A percentile compares a stretch with the other conserved stretches of the same genome.
These are phyloP conservation scores for Botrytis aclada DNA, from an alignment of 2,329 filamentous ascomycete genomes.

Conservation along the genomic window DNA sequence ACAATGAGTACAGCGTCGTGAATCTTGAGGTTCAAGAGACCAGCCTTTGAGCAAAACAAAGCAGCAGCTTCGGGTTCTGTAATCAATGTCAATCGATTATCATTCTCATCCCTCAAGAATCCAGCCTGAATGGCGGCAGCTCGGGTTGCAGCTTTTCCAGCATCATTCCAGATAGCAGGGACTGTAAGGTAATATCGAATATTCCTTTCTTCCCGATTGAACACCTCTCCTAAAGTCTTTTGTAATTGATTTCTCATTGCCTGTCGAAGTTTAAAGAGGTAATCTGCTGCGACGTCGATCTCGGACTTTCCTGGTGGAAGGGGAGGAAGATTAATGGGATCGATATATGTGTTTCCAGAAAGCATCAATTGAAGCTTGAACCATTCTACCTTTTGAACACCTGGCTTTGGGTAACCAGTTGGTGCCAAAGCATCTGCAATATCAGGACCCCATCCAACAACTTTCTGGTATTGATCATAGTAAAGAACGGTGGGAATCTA, in stretches of 20 bases:
- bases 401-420: conserved; percentile 94
- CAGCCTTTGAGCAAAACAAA: conserved; percentile 96
- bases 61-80: conserved; percentile 96
- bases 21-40: conserved; percentile 93
- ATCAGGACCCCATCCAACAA: conserved; percentile 98
- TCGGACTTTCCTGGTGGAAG: conserved; percentile 97
- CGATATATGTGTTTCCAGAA: conserved; percentile 97
- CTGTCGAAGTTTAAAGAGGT: conserved; percentile 95
- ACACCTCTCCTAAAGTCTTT: conserved; percentile 95
- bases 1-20: conserved; percentile 98
- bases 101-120: conserved; percentile 94
- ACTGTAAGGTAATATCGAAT: conserved; percentile 97
- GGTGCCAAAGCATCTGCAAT: conserved; percentile 95
- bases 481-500: conserved; percentile 99
- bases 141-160: conserved; percentile 93
- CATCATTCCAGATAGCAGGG: conserved; percentile 99
- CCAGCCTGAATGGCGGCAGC: conserved; percentile 95
- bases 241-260: conserved; percentile 94
- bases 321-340: conserved; percentile 96
- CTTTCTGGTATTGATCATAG: conserved; percentile 99
- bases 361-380: conserved; percentile 99
- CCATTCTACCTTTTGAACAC: conserved; percentile 99
- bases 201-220: conserved; percentile 96
- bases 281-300: conserved; percentile 98
- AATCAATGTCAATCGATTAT: conserved; percentile 90